Evolutionary conservation across 192 early-diverging fungal genomes (phyloP), one percentile per base, ranked within the genome.

Genomic region (Phlyctochytrium planicorne): DNA sequence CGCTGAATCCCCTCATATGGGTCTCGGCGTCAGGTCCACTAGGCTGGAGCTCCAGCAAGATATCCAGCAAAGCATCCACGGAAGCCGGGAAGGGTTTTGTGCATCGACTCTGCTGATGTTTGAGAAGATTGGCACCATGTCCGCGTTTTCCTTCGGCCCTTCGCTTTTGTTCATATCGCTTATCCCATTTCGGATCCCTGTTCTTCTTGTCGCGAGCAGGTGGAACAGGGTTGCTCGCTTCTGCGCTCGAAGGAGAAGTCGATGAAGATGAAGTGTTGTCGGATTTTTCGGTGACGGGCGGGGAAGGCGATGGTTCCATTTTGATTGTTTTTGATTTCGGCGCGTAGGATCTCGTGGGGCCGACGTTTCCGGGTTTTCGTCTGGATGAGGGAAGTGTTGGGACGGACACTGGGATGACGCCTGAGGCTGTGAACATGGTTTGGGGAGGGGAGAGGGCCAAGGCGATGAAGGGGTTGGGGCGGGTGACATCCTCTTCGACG

Each of bases 61-160:
- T 24, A 10, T 57, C 14, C 6, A 57, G 16, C 20, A 57, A 14
- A 6, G 24, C 20, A 24, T 62, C 35, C 4, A 52, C 25, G 12
- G 61, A 14, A 10, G 40, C 14, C 50, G 34, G 31, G 50, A 36
- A 62, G 14, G 61, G 61, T 24, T 24, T 34, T 4, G 14, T 14
- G 50, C 14, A 62, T 34, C 50, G 14, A 12, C 4, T 4, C 34
- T 55, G 61, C 61, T 62, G 61, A 6, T 34, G 33, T 31, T 55
- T 52, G 14, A 62, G 6, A 23, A 62, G 50, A 25, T 62, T 62
- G 6, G 27, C 31, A 6, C 61, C 61, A 34, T 62, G 61, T 6
- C 61, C 61, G 10, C 61, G 61, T 34, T 62, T 62, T 4, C 61
- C 61, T 25, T 62, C 50, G 14, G 14, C 27, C 61, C 35, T 62